Evolutionary conservation across 441 rosid genomes (phyloP), one percentile per base, ranked within the genome.

Genomic region (Melianthus villosus): DNA sequence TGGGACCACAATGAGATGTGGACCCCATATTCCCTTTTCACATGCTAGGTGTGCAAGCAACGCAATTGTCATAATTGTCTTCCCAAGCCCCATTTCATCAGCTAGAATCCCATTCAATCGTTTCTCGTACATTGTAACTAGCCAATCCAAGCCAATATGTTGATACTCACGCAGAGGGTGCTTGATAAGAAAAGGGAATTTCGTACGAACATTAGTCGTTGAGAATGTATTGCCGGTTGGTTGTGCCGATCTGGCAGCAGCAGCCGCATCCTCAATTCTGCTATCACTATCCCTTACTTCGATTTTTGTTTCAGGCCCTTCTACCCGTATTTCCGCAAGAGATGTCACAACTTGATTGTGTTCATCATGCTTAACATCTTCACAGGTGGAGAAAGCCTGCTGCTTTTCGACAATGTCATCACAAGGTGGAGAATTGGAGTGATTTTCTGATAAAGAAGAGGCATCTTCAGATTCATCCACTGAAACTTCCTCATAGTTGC

Each of bases 11-110:
- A 92, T 92, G 32, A 92, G 83, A 77, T 92, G 99, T 28, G 99
- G 99, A 48, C 99, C 99, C 99, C 99, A 92, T 63, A 86, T 86
- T 41, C 99, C 99, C 67, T 82, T 92, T 54, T 92, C 99, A 50
- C 96, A 85, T 34, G 99, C 66, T 15, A 59, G 67, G 48, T 72
- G 54, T 43, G 92, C 58, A 48, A 76, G 82, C 53, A 76, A 58
- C 22, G 82, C 75, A 59, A 79, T 73, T 20, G 79, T 71, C 92
- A 79, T 76, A 48, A 79, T 82, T 1, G 82, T 79, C 57, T 76
- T 76, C 29, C 85, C 92, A 32, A 76, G 92, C 29, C 80, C 82
- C 92, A 73, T 76, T 34, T 82, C 76, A 73, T 76, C 92, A 31
- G 85, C 92, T 17, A 79, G 53, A 46, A 79, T 76, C 91, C 99